Base-by-base conservation (phyloP, 148 eudicot species). In the Chenopodium berlandieri region DNA sequence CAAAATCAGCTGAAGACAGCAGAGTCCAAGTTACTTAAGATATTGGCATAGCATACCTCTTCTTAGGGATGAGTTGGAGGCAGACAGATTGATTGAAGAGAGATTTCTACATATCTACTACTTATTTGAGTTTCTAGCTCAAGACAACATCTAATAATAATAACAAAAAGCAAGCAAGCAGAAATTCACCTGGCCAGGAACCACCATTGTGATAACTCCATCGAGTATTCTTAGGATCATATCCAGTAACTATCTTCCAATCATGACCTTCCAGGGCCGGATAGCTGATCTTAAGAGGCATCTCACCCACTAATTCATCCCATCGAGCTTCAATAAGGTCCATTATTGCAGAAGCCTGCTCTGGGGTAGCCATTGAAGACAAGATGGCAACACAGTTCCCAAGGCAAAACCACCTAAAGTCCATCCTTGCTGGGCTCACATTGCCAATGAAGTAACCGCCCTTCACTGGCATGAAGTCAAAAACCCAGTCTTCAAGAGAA, bases 171-270 rank as follows among this genome's bases (percentile, higher is more conserved):
- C 80, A 30, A 30, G 17, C 0, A 10, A 70, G 27, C 7, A 69
- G 60, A 27, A 69, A 73, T 22, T 73, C 62, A 80, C 98, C 98
- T 87, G 98, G 98, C 98, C 98, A 94, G 54, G 96, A 85, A 64
- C 98, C 98, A 50, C 96, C 96, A 73, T 94, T 94, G 82, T 94
- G 98, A 81, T 94, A 92, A 84, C 98, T 92, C 97, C 97, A 92
- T 31, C 94, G 78, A 22, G 94, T 92, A 74, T 92, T 92, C 76
- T 92, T 92, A 0, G 97, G 92, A 83, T 92, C 94, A 79, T 91
- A 92, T 2, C 97, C 97, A 2, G 97, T 92, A 16, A 91, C 88
- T 44, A 94, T 94, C 82, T 90, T 88, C 98, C 98, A 92, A 37
- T 94, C 96, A 75, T 94, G 94, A 75, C 89, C 88, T 81, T 92